Evolutionary conservation across 306 rosid genomes (phyloP).

Genomic region (Vigna hirtella): DNA sequence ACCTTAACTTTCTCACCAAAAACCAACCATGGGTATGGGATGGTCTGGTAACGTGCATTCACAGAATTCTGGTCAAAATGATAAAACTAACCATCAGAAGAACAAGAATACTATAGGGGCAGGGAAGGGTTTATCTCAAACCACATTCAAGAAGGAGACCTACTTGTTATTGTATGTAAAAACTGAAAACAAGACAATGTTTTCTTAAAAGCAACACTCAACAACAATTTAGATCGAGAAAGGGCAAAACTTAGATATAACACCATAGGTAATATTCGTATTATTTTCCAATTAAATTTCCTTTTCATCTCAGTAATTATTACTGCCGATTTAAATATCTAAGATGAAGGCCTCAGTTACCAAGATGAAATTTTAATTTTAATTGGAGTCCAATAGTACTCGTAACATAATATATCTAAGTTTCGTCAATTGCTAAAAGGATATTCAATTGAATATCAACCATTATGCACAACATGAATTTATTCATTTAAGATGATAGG

Average conservation of each 20-base stretch:
- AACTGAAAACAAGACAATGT: not conserved
- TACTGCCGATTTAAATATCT: not conserved
- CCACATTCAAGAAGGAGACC: not conserved
- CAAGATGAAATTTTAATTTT: not conserved
- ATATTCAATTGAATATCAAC: conserved; percentile 23
- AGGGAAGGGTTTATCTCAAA: not conserved
- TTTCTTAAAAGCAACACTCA: conserved; percentile 4
- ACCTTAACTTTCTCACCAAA: conserved; percentile 96
- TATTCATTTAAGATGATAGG: conserved; percentile 26
- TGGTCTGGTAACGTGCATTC: conserved; percentile 90
- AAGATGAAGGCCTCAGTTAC: not conserved
- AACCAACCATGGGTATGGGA: conserved; percentile 97
- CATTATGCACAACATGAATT: conserved; percentile 6
- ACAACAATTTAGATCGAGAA: not conserved
- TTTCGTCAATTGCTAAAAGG: not conserved
- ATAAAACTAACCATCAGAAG: conserved; percentile 24
- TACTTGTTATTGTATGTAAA: too few species aligned
- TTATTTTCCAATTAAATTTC: not conserved
- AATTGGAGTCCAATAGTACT: not conserved
- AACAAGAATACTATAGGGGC: conserved; percentile 22
- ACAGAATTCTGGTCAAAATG: conserved; percentile 82
- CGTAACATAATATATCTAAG: not conserved
- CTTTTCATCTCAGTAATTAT: not conserved
- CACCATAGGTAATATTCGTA: not conserved
- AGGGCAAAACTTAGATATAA: not conserved